Conservation (phyloP, 805 yeast genomes). For the Tetrapisispora taiwanensis region DNA sequence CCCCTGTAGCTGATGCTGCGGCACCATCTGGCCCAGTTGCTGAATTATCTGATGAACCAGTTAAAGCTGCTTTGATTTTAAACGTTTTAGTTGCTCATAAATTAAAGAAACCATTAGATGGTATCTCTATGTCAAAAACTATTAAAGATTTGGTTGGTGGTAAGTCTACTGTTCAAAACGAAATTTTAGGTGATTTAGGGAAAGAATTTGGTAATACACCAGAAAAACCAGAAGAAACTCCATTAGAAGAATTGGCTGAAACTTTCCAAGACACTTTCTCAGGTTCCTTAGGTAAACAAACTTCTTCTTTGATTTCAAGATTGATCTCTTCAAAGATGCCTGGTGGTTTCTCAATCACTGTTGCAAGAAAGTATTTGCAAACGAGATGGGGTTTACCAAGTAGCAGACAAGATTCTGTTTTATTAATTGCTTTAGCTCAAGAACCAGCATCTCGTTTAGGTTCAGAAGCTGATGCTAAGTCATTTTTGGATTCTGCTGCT, state of each 20-base stretch:
- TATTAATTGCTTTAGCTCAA: conserved; percentile 70
- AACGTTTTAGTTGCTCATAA: conserved; percentile 93
- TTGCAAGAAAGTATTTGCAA: conserved; percentile 86
- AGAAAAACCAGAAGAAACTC: conserved; percentile 98
- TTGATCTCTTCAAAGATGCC: conserved; percentile 97
- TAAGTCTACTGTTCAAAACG: conserved; percentile 97
- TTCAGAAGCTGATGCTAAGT: conserved; percentile 82
- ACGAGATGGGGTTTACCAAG: conserved; percentile 85
- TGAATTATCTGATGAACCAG: conserved; percentile 81
- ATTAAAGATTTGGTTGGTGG: conserved; percentile 97
- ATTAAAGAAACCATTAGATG: conserved; percentile 81
- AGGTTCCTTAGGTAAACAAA: conserved; percentile 90
- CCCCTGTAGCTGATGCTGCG: conserved; percentile 55
- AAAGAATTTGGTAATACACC: conserved; percentile 97
- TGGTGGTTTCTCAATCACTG: conserved; percentile 92
- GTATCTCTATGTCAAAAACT: conserved; percentile 81
- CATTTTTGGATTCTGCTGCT: conserved; percentile 71
- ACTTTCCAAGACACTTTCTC: conserved; percentile 82
- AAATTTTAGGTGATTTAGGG: conserved; percentile 95
- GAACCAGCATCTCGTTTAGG: conserved; percentile 90
- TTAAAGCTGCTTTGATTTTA: conserved; percentile 68
- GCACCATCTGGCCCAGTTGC: conserved; percentile 75
- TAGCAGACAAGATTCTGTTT: conserved; percentile 89
- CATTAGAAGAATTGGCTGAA: conserved; percentile 90
- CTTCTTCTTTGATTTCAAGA: conserved; percentile 80